Conservation (phyloP, 148 eudicot genomes). For the Cornus controversa region DNA sequence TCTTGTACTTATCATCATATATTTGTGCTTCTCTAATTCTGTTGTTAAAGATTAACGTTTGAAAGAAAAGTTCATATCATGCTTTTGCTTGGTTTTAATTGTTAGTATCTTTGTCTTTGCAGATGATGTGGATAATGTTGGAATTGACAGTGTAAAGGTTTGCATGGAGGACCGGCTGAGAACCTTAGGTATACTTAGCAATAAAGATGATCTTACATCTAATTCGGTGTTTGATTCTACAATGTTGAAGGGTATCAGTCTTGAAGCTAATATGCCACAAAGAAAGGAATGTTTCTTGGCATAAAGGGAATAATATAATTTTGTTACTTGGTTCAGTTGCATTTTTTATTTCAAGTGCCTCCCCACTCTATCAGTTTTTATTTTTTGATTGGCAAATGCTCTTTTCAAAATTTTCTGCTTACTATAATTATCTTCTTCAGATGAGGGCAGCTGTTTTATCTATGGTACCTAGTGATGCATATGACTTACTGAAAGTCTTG, state of each 20-base stretch:
- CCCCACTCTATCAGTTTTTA: no score
- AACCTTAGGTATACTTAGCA: slow-evolving; percentile 57
- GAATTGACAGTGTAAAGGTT: slow-evolving; percentile 26
- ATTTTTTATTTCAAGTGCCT: no score
- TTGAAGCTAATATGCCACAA: slow-evolving; percentile 51
- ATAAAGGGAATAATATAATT: not conserved
- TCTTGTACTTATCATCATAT: not conserved
- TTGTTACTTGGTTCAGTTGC: no score
- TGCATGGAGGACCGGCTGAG: slow-evolving; percentile 79
- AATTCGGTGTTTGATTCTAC: slow-evolving; percentile 29
- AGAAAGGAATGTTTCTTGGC: slow-evolving; percentile 52
- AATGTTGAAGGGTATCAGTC: slow-evolving; percentile 49
- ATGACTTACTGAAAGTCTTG: slow-evolving; percentile 50
- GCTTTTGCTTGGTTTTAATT: not conserved
- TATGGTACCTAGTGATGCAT: slow-evolving; percentile 59
- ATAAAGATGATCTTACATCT: slow-evolving; percentile 26
- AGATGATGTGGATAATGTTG: slow-evolving; percentile 35
- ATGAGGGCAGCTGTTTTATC: slow-evolving; percentile 63
- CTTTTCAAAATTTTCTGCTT: not conserved
- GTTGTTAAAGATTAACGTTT: not conserved
- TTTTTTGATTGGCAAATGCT: no score
- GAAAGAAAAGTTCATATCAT: not conserved
- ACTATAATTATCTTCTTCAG: slow-evolving; percentile 28
- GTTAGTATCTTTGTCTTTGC: slow-evolving; percentile 9
- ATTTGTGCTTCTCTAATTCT: not conserved